phyloP scores from a whole-genome alignment of 352 stramenopile species.

The Globisporangium alternatum region DNA sequence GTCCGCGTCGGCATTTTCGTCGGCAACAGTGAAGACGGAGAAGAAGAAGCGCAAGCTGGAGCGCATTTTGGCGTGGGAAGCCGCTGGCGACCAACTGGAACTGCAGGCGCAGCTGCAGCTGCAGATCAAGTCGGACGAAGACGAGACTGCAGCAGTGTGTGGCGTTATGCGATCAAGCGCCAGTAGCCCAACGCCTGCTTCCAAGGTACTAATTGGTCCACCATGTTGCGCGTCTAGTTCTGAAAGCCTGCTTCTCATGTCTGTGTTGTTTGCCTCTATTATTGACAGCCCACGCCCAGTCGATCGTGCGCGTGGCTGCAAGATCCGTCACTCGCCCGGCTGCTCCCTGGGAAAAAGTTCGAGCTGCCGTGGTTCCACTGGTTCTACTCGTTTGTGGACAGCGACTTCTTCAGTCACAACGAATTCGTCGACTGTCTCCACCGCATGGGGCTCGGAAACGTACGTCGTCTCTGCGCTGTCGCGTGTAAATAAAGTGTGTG shows the following conservation, averaged over 20 bases:
- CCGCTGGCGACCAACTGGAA: constrained; percentile 26
- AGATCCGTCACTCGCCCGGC: background rate
- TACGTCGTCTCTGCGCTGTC: constrained; percentile 13
- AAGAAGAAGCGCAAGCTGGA: constrained; percentile 56
- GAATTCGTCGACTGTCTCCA: constrained; percentile 75
- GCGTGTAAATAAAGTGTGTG: background rate
- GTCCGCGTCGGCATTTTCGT: background rate
- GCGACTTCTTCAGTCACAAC: constrained; percentile 71
- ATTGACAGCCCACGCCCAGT: background rate
- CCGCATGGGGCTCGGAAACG: constrained; percentile 61
- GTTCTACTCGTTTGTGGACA: constrained; percentile 67
- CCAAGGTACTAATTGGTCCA: background rate
- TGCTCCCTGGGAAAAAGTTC: constrained; percentile 25
- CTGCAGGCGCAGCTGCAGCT: constrained; percentile 20
- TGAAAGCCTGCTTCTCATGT: background rate
- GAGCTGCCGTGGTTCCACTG: constrained; percentile 65
- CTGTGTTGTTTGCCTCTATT: background rate
- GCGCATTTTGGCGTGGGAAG: constrained; percentile 28
- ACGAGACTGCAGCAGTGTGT: background rate
- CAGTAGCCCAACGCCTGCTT: background rate
- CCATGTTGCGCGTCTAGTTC: background rate
- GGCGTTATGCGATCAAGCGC: background rate
- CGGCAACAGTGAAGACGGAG: constrained; percentile 2
- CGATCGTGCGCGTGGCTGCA: background rate
- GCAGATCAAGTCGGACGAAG: constrained; percentile 20